Conservation (phyloP, 345 rosid genomes). For the Salix brachista region DNA sequence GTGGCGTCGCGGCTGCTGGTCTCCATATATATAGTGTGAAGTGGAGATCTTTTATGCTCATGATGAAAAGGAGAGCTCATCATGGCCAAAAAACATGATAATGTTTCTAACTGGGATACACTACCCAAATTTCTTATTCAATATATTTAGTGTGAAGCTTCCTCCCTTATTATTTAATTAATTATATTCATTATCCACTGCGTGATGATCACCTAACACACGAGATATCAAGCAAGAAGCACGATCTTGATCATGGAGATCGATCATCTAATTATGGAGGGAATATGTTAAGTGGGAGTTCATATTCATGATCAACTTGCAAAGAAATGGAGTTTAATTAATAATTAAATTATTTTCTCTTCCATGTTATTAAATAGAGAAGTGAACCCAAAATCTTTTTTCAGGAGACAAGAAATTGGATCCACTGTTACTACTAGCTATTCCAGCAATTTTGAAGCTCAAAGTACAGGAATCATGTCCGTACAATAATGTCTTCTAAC, state of each 20-base stretch:
- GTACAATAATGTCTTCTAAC: too few relatives aligned
- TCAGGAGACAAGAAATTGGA: too few relatives aligned
- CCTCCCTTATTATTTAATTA: too few relatives aligned
- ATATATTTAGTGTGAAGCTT: too few relatives aligned
- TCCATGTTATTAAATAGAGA: too few relatives aligned
- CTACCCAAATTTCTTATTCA: not conserved
- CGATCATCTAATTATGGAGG: not conserved
- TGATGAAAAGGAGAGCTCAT: not conserved
- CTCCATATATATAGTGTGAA: not conserved
- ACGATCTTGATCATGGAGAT: not conserved
- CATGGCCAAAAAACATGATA: not conserved
- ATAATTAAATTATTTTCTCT: too few relatives aligned
- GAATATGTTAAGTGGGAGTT: not conserved
- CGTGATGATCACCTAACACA: not conserved
- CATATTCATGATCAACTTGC: too few relatives aligned
- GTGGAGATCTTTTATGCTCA: not conserved
- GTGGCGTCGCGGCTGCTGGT: not conserved
- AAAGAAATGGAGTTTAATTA: too few relatives aligned
- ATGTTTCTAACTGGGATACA: not conserved
- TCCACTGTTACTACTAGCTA: too few relatives aligned
- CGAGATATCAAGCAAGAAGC: not conserved
- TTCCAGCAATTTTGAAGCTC: not conserved
- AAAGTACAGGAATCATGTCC: not conserved
- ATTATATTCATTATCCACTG: not conserved
- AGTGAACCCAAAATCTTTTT: too few relatives aligned